Conservation (phyloP, 192 early-diverging fungal species). For the Cetraspora pellucida region DNA sequence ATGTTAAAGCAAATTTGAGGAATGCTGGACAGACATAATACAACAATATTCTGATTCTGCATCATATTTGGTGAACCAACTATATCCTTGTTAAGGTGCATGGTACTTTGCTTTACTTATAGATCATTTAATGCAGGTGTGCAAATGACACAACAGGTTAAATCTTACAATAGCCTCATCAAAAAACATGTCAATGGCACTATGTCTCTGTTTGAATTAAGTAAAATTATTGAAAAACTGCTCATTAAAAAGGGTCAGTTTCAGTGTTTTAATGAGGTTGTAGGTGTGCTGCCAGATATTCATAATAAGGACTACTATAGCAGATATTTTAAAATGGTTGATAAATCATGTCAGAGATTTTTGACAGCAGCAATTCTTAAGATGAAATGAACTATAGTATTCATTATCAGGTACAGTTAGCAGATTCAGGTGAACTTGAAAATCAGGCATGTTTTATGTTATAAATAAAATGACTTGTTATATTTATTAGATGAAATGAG, state of each 20-base stretch:
- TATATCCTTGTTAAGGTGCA: too few species aligned
- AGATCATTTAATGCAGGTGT: background rate
- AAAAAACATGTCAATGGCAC: background rate
- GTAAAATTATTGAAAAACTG: background rate
- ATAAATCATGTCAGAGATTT: background rate
- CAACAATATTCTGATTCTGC: too few species aligned
- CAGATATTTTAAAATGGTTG: background rate
- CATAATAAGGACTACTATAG: background rate
- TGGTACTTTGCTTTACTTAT: background rate
- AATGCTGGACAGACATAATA: background rate
- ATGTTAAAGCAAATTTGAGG: background rate
- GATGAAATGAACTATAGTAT: background rate
- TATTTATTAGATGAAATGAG: too few species aligned
- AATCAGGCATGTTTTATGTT: too few species aligned
- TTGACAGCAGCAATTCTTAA: background rate
- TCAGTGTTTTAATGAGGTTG: background rate
- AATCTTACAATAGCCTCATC: background rate
- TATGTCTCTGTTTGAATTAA: background rate
- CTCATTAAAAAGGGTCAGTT: background rate
- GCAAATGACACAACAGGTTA: too few species aligned
- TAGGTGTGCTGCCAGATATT: background rate
- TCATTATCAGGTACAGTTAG: background rate
- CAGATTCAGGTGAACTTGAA: background rate
- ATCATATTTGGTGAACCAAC: too few species aligned
- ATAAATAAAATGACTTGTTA: too few species aligned